Base-by-base conservation (phyloP, 805 yeast genomes). In the Starmerella stigmatis region DNA sequence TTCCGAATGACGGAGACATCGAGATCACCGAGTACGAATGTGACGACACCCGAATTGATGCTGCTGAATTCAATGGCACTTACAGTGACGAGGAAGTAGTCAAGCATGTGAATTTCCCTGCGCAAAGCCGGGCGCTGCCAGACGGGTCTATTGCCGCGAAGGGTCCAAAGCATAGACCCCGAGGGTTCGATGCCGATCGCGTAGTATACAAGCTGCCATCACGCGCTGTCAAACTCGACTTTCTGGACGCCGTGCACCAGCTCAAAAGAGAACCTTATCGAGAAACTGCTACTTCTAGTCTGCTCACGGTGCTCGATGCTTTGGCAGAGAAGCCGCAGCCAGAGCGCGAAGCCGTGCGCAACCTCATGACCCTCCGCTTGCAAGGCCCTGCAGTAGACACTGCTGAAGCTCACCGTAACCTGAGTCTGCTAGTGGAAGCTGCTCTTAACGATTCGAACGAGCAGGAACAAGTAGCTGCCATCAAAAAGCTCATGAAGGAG, bases 161-260 rank as follows among this genome's bases (percentile, higher is more conserved):
- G 19, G 26, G 25, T 8, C 17, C 38, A 13, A 22, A 44, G 8
- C 36, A 35, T 20, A 41, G 50, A 8, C 35, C 64, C 56, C 34
- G 52, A 50, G 20, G 42, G 49, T 60, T 57, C 47, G 56, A 43
- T 36, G 54, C 63, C 16, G 66, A 65, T 27, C 70, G 75, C 28
- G 69, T 74, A 28, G 69, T 83, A 0, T 80, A 78, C 61, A 65
- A 80, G 45, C 60, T 85, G 4, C 82, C 85, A 1, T 92, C 81
- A 51, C 70, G 71, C 34, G 78, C 81, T 55, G 70, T 85, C 5
- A 62, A 81, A 33, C 62, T 83, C 26, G 89, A 84, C 60, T 86
- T 86, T 57, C 60, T 80, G 27, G 72, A 72, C 17, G 75, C 72
- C 23, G 73, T 75, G 4, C 71, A 71, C 48, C 55, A 25, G 55